A percentile compares a stretch with the other conserved stretches of the same genome.
phyloP scores from a whole-genome alignment of 768 basidiomycete genomes.

The Leccinum aurantiacum region DNA sequence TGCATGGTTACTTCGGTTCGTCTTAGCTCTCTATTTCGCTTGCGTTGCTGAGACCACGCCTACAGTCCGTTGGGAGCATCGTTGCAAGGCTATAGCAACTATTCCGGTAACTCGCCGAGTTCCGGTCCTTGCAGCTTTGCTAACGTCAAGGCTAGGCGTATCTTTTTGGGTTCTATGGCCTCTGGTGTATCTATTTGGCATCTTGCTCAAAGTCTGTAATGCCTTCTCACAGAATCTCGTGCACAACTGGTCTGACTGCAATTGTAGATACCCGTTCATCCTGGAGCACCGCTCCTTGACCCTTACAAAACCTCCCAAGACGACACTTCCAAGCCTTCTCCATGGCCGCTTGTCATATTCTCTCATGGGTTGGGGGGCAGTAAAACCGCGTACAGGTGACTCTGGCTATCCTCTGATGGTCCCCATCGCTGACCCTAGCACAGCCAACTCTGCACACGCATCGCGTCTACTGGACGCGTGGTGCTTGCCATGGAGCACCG shows the following conservation, averaged over 20 bases:
- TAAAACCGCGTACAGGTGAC: slow-evolving; percentile 65
- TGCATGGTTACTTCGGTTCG: slow-evolving; percentile 59
- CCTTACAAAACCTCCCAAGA: slow-evolving; percentile 5
- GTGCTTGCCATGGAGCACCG: slow-evolving; percentile 83
- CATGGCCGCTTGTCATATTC: slow-evolving; percentile 82
- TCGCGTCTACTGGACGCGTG: slow-evolving; percentile 78
- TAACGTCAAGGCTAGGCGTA: slow-evolving; percentile 18
- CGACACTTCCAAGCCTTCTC: slow-evolving; percentile 22
- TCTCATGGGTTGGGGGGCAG: slow-evolving; percentile 82
- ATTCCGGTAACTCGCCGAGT: slow-evolving; percentile 39
- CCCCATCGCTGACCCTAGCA: not conserved
- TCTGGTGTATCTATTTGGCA: slow-evolving; percentile 50
- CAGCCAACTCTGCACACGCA: slow-evolving; percentile 67
- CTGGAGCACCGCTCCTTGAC: slow-evolving; percentile 52
- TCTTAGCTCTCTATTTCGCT: slow-evolving; percentile 1
- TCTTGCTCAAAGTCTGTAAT: slow-evolving; percentile 44
- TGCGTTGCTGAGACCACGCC: slow-evolving; percentile 8
- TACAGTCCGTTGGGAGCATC: slow-evolving; percentile 43
- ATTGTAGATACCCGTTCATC: slow-evolving; percentile 55
- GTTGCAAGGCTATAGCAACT: slow-evolving; percentile 48
- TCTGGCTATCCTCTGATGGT: not conserved
- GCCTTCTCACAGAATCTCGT: not conserved
- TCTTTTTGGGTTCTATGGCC: slow-evolving; percentile 40
- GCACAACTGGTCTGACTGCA: not conserved
- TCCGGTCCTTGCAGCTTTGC: not conserved